Base-by-base conservation (phyloP, 768 basidiomycete genomes). In the Serendipita sp. region DNA sequence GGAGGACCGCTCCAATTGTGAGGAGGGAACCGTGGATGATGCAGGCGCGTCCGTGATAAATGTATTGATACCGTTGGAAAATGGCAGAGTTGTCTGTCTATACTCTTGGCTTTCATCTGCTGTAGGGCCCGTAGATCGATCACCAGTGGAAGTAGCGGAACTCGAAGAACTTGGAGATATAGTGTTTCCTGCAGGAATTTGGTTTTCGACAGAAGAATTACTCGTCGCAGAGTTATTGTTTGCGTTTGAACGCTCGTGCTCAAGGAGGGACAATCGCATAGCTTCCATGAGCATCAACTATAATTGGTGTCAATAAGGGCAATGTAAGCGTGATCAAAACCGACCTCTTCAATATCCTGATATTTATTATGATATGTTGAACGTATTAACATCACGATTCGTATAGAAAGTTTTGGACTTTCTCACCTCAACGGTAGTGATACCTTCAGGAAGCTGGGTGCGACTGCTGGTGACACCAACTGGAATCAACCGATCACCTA, bases 241-340 rank as follows among this genome's bases (percentile, higher is more conserved):
- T 18, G 18, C 23, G 13, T 48, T 64, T 34, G 45, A 46, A 5
- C 62, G 36, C 74, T 97, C 94, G 70, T 98, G 93, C 65, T 98
- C 95, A 55, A 96, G 72, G 68, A 97, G 77, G 31, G 92, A 96
- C 64, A 96, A 76, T 63, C 95, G 84, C 93, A 99, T 98, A 3
- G 96, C 96, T 75, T 98, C 96, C 90, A 94, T 94, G 63, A 99
- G 78, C 95, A 98, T 97, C 48, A 99, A 75, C 91, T 99, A 31
- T 31, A 43, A 10, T 27, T 63, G 10, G 11, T 13, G 31, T 62
- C 46, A 50, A 16, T 62, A 63, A 50, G 27, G 11, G 60, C 29
- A 31, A 55, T 27, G 29, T n/a, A 67, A 44, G 68, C 46, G 23
- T 31, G 37, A 11, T 52, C 36, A 53, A 40, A 53, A 72, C 81